phyloP scores from a whole-genome alignment of 306 rosid species.

The Lathyrus tuberosus region DNA sequence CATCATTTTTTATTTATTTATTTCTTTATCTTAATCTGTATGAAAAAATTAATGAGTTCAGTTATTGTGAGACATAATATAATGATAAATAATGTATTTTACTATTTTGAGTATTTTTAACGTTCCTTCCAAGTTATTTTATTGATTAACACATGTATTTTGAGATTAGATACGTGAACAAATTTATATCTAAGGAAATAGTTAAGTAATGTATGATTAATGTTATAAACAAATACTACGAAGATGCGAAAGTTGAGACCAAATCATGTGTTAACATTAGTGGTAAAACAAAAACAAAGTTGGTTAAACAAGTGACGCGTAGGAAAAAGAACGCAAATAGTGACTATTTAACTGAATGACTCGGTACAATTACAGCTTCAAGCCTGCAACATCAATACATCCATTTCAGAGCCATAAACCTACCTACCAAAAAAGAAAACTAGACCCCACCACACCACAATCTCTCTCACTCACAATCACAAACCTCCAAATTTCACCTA shows the following conservation, averaged over 20 bases:
- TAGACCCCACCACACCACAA: slow-evolving; percentile 2
- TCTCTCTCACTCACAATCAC: slow-evolving; percentile 20
- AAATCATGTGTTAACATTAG: background rate
- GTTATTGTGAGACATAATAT: too few relatives aligned
- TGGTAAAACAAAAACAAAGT: background rate
- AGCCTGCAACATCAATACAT: background rate
- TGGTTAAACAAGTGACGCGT: background rate
- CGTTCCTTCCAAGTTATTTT: too few relatives aligned
- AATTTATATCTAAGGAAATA: too few relatives aligned
- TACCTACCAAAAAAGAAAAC: background rate
- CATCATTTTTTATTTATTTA: too few relatives aligned
- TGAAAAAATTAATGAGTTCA: too few relatives aligned
- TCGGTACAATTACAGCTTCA: background rate
- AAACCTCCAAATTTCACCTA: slow-evolving; percentile 16
- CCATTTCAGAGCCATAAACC: background rate
- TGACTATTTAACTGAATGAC: background rate
- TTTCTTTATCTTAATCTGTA: too few relatives aligned
- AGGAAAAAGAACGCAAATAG: background rate
- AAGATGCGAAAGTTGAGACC: background rate
- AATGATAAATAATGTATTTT: too few relatives aligned
- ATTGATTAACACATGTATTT: too few relatives aligned
- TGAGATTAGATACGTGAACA: too few relatives aligned
- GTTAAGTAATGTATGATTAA: too few relatives aligned
- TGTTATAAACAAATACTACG: too few relatives aligned
- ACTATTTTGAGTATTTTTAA: too few relatives aligned